Base-by-base conservation (phyloP, 371 early-diverging fungal species). In the Fennellomyces sp. region DNA sequence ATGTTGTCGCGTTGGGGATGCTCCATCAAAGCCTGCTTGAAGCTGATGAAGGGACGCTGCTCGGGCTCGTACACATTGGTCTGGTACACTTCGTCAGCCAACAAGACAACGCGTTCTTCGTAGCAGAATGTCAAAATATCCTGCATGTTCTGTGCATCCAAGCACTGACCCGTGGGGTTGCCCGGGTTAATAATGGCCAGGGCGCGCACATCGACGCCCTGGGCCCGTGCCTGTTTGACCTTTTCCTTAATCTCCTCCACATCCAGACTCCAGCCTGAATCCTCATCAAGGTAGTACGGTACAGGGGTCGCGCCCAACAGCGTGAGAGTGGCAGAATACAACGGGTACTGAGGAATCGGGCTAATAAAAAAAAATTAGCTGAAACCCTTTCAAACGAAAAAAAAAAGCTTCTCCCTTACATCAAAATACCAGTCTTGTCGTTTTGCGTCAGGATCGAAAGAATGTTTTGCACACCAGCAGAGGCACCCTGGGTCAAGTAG, bases 51-150 rank as follows among this genome's bases (percentile, higher is more conserved):
- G 23, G 97, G 99, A 12, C 90, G 87, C 27, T 75, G 60, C 27
- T 82, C 77, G 21, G 93, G 90, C 38, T 75, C 68, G 77, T 97
- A 97, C 42, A 94, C 86, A 78, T 97, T 97, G 56, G 94, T 88
- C 81, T 98, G 98, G 71, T 98, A 98, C 13, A 98, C 99, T 71
- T 98, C 99, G 70, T 98, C 99, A 6, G 99, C 98, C 49, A 98
- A 67, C 25, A 98, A 66, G 15, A 96, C 88, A 21, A 98, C 72
- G 11, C 77, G 80, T 63, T 98, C 90, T 61, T 73, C 67, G 62
- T 90, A 80, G 75, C 95, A 95, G 70, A 97, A 94, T n/a, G 80
- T 70, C 47, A 98, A 85, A 48, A 98, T 90, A 55, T 93, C 92
- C 10, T 80, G 75, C 84, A 98, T 96, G 69, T 94, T 93, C 30